phyloP scores from a whole-genome alignment of 768 basidiomycete genomes.

The Leccinellum luteum region DNA sequence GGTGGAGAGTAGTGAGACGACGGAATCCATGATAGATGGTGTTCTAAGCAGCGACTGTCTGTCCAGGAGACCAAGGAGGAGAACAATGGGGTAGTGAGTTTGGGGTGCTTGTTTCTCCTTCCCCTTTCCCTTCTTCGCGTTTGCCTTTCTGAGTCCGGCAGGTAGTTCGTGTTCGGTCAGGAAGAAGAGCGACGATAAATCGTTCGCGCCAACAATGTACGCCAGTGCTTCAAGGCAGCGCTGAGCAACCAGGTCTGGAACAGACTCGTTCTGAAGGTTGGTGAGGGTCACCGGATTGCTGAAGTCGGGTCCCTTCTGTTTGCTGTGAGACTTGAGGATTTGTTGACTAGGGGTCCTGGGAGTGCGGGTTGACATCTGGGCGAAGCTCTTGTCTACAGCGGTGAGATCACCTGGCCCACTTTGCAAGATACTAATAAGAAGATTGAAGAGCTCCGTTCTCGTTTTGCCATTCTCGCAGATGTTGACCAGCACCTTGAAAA shows the following conservation, averaged over 20 bases:
- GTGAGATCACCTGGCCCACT: slow-evolving; percentile 92
- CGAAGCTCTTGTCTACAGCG: slow-evolving; percentile 90
- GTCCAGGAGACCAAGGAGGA: slow-evolving; percentile 85
- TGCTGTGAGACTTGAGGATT: slow-evolving; percentile 52
- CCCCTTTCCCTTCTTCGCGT: slow-evolving; percentile 88
- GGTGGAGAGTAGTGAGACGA: slow-evolving; percentile 82
- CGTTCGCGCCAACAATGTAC: slow-evolving; percentile 84
- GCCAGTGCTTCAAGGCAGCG: slow-evolving; percentile 90
- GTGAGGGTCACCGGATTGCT: slow-evolving; percentile 48
- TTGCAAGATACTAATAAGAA: slow-evolving; percentile 90
- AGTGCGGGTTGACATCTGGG: slow-evolving; percentile 80
- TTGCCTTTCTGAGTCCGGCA: slow-evolving; percentile 63
- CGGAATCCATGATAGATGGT: slow-evolving; percentile 88
- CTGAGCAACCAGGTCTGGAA: slow-evolving; percentile 92
- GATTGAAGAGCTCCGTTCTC: slow-evolving; percentile 88
- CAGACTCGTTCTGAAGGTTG: slow-evolving; percentile 66
- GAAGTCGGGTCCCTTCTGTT: slow-evolving; percentile 65
- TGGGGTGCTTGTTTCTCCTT: slow-evolving; percentile 84
- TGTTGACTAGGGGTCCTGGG: slow-evolving; percentile 46
- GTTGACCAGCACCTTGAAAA: slow-evolving; percentile 90
- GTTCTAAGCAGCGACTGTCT: slow-evolving; percentile 82
- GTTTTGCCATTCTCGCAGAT: slow-evolving; percentile 94
- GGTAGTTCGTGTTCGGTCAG: slow-evolving; percentile 92
- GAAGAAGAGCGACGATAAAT: slow-evolving; percentile 87
- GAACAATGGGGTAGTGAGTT: slow-evolving; percentile 87